Evolutionary conservation across 192 early-diverging fungal genomes (phyloP).

Genomic region (Dissophora ornata): DNA sequence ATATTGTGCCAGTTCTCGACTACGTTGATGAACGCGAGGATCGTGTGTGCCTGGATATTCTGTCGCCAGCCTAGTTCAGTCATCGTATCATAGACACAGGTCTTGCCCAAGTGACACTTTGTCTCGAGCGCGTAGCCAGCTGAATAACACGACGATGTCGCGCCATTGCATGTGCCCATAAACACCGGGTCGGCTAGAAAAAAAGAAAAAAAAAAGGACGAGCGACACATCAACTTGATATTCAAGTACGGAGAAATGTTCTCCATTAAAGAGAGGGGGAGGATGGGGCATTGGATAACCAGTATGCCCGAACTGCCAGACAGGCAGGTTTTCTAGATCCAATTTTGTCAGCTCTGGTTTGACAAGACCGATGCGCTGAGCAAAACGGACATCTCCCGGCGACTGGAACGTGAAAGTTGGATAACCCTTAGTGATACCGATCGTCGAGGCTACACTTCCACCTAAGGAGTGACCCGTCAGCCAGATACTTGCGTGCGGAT

Average conservation of each 20-base stretch:
- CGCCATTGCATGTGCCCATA: constrained; percentile 82
- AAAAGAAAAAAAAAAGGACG: neutral
- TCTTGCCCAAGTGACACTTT: constrained; percentile 82
- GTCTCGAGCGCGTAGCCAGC: constrained; percentile 61
- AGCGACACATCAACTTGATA: no score
- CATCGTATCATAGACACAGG: constrained; percentile 73
- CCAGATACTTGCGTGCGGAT: constrained; percentile 77
- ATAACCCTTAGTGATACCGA: constrained; percentile 82
- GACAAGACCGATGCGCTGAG: constrained; percentile 68
- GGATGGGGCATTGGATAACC: constrained; percentile 2
- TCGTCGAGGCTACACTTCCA: constrained; percentile 68
- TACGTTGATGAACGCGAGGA: constrained; percentile 77
- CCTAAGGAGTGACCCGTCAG: constrained; percentile 88
- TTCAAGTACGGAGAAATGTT: no score
- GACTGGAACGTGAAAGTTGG: constrained; percentile 85
- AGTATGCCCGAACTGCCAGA: constrained; percentile 92
- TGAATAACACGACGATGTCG: constrained; percentile 22
- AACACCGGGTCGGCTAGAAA: constrained; percentile 83
- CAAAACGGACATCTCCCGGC: constrained; percentile 82
- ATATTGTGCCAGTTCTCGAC: constrained; percentile 40
- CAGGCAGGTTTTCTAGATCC: constrained; percentile 67
- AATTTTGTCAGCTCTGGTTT: constrained; percentile 1
- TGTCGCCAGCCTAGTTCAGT: constrained; percentile 67
- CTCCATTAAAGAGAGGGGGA: neutral
- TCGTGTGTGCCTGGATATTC: constrained; percentile 79